Evolutionary conservation across 2,329 filamentous ascomycete species (phyloP), one percentile per base, ranked within the genome.

Genomic region (Paraconiothyrium brasiliense): DNA sequence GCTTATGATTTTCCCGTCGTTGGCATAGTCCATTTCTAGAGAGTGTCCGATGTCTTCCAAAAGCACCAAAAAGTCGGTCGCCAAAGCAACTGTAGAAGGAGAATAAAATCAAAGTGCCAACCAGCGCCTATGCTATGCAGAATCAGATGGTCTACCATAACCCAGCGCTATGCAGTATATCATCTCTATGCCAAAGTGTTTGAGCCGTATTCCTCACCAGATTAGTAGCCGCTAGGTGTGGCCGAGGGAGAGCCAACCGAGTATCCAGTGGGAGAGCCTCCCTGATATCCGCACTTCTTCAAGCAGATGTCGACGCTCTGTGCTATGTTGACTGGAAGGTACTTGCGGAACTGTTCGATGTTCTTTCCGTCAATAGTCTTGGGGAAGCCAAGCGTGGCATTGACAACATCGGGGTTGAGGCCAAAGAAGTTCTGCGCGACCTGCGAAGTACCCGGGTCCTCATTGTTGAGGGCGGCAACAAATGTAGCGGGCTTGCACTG

Each of bases 291-390:
- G 62, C 86, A 87, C 71, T 80, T 84, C 62, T 76, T 71, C 69
- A 87, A 73, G 73, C 86, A 89, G 63, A 79, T 69, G 62, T 87
- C 83, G 13, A 88, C 81, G 54, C 84, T 85, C 24, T 81, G 71
- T 3, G 85, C 84, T 47, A 87, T 79, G 60, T 82, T 85, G 10
- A 71, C 70, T 16, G 86, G 86, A 44, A 81, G 78, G 8, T 41
- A 41, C 57, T 71, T 71, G 37, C 75, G 55, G 64, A 81, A 80
- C 37, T 68, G 51, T 61, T 78, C 73, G 22, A 81, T 76, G 59
- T 80, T 74, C 61, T 68, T 66, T 1, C 75, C 76, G 41, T 77
- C 68, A 41, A 79, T 67, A 1, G 52, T 65, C 55, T 71, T 65
- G 2, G 77, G 77, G 61, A 78, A 76, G 1, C 78, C 79, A 14